Evolutionary conservation across 2,329 filamentous ascomycete species (phyloP), one percentile per base, ranked within the genome.

Genomic region (Cladosporium sp.): DNA sequence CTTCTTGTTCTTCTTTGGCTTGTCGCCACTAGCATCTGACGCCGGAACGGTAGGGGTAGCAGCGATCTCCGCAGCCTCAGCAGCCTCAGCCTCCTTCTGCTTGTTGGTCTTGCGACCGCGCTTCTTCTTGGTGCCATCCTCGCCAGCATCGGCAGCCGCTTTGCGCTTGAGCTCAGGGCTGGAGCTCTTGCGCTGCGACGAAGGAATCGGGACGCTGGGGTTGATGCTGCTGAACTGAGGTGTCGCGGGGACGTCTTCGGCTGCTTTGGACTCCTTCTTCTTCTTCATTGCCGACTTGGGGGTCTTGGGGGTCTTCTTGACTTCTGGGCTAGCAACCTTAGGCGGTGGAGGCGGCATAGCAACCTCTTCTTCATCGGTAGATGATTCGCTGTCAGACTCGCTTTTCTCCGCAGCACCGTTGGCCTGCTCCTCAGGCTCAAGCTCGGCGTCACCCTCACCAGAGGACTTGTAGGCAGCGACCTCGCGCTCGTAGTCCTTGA

Each of bases 401-500:
- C 66, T 64, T 44, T 62, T 63, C 3, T 72, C 69, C 11, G 64
- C 62, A 21, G 69, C 67, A 12, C 69, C 70, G 64, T 80, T 78
- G 67, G 78, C 79, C 52, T 74, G 75, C 7, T 80, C 76, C 31
- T 78, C 75, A 11, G 78, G 71, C 70, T 64, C 77, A 49, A 75
- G 70, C 66, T 68, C 70, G 56, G 69, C 74, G 44, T 77, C 77
- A 7, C 69, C 76, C 21, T 78, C 78, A 53, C 79, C 80, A 59
- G 21, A 29, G 61, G 83, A 83, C 72, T 86, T 84, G 79, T 89
- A 89, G 3, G 80, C 81, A 60, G 80, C 80, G 73, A 86, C 80
- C 62, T 85, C 82, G 64, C 82, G 78, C 70, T 85, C 83, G 78
- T 87, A 89, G 52, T 81, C 77, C 58, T 84, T 82, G 69, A 87